Evolutionary conservation across 805 yeast genomes (phyloP).

Genomic region (Candida sphagnicola): DNA sequence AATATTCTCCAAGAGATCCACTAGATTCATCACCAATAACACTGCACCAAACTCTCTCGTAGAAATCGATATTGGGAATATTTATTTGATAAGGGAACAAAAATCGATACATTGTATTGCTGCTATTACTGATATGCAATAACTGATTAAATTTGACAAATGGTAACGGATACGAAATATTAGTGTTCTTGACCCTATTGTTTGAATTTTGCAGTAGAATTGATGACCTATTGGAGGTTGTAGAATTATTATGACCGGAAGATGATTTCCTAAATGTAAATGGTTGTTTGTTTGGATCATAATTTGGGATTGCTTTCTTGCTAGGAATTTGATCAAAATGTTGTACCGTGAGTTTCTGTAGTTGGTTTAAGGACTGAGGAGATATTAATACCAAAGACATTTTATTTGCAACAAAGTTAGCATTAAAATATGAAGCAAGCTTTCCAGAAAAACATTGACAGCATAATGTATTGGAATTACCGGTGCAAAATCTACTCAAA

Average conservation of each 20-base stretch:
- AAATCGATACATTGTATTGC: slow-evolving; percentile 38
- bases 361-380: slow-evolving; percentile 57
- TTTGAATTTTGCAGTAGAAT: slow-evolving; percentile 9
- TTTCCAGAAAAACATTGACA: slow-evolving; percentile 26
- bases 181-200: neutral
- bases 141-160: slow-evolving; percentile 10
- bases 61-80: slow-evolving; percentile 14
- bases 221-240: too few relatives aligned
- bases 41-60: slow-evolving; percentile 48
- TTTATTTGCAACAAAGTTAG: slow-evolving; percentile 42
- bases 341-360: slow-evolving; percentile 48
- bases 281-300: neutral
- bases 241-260: neutral
- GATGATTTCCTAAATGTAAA: neutral
- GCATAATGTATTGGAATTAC: slow-evolving; percentile 50
- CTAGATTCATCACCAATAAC: slow-evolving; percentile 60
- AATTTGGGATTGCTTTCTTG: neutral
- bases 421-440: slow-evolving; percentile 36
- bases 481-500: slow-evolving; percentile 64
- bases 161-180: neutral
- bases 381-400: slow-evolving; percentile 62
- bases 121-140: slow-evolving; percentile 35
- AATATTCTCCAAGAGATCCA: slow-evolving; percentile 43
- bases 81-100: slow-evolving; percentile 36
- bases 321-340: slow-evolving; percentile 36